A percentile compares a stretch with the other conserved stretches of the same genome.
Evolutionary conservation across 2,329 filamentous ascomycete genomes (phyloP).

Genomic region (Penicillium expansum): DNA sequence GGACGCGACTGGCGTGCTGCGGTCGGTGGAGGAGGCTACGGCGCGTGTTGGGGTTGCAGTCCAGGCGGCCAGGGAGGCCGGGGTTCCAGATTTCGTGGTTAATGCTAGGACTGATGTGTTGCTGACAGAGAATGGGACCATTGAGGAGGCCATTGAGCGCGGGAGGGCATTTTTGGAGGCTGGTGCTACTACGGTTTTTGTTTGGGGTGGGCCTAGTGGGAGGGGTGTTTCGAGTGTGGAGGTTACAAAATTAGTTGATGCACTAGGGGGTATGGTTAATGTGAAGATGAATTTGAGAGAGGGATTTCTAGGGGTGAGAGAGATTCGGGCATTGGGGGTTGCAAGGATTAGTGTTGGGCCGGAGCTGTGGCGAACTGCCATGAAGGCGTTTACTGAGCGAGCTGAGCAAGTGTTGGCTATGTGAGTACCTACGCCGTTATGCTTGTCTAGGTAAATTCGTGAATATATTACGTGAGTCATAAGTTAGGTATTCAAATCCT

Average conservation of each 20-base stretch:
- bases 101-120: slow-evolving; percentile 58
- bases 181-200: slow-evolving; percentile 60
- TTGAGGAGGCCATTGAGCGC: slow-evolving; percentile 53
- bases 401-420: slow-evolving; percentile 26
- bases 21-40: slow-evolving; percentile 48
- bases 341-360: slow-evolving; percentile 58
- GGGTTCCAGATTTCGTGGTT: slow-evolving; percentile 56
- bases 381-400: slow-evolving; percentile 31
- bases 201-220: slow-evolving; percentile 54
- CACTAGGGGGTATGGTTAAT: slow-evolving; percentile 51
- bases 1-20: slow-evolving; percentile 40
- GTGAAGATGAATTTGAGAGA: slow-evolving; percentile 46
- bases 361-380: slow-evolving; percentile 44
- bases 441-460: background rate
- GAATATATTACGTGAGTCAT: background rate
- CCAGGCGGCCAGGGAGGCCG: slow-evolving; percentile 41
- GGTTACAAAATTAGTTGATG: slow-evolving; percentile 48
- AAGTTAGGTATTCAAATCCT: background rate
- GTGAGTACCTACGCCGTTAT: background rate
- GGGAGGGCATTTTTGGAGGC: slow-evolving; percentile 58
- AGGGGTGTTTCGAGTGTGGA: slow-evolving; percentile 48
- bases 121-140: slow-evolving; percentile 36
- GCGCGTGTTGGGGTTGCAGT: slow-evolving; percentile 43
- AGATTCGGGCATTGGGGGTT: slow-evolving; percentile 52
- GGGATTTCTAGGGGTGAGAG: slow-evolving; percentile 42